Evolutionary conservation across 371 early-diverging fungal genomes (phyloP).

Genomic region (Nosema muscidifuracis): DNA sequence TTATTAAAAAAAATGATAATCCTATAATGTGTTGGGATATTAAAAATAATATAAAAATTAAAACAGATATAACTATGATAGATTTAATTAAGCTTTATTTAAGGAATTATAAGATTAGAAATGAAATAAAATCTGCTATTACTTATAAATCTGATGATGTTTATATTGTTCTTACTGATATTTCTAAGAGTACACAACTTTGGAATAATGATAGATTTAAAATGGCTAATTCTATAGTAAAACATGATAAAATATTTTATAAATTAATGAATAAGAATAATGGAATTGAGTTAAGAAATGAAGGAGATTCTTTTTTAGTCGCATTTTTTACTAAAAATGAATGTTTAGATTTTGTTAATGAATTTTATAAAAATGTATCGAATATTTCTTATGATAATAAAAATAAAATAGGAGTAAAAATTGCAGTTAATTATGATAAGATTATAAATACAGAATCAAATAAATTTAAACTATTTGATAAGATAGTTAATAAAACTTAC

Average conservation of each 20-base stretch:
- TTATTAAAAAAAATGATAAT: too few relatives aligned
- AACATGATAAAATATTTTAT: conserved; percentile 25
- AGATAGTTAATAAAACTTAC: neutral
- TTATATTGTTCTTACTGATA: conserved; percentile 30
- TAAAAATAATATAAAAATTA: neutral
- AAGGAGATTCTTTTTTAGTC: conserved; percentile 39
- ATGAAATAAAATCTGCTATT: neutral
- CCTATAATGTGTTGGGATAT: neutral
- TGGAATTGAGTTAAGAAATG: conserved; percentile 23
- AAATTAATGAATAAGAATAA: conserved; percentile 13
- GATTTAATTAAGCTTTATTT: neutral
- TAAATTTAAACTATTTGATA: neutral
- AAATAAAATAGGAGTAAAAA: conserved; percentile 9
- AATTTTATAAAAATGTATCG: conserved; percentile 3
- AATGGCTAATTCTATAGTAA: conserved; percentile 17
- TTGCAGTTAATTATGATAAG: conserved; percentile 11
- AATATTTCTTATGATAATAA: neutral
- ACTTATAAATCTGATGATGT: neutral
- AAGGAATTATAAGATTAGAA: neutral
- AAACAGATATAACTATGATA: neutral
- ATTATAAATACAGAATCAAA: neutral
- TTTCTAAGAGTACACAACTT: conserved; percentile 21
- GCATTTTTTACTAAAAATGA: conserved; percentile 5
- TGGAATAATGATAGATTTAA: conserved; percentile 21
- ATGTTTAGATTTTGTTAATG: conserved; percentile 7